Evolutionary conservation across 2,329 filamentous ascomycete species (phyloP).

Genomic region (Tolypocladium paradoxum): DNA sequence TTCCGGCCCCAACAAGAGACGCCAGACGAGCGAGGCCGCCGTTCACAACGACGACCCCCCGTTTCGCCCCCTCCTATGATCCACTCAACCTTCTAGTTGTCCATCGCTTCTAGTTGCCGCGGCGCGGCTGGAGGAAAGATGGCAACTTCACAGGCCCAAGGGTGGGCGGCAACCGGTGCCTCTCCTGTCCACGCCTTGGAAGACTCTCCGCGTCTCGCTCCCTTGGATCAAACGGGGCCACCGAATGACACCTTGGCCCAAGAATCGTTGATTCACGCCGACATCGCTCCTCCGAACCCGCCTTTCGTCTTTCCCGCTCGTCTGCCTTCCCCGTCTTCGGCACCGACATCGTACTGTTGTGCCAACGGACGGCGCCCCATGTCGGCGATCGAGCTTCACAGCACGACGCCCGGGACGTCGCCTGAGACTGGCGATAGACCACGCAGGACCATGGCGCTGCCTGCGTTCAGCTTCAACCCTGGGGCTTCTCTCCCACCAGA

Average conservation of each 20-base stretch:
- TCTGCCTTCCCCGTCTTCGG: conserved; percentile 31
- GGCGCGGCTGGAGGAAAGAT: conserved; percentile 35
- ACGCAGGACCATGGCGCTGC: conserved; percentile 30
- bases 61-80: conserved; percentile 25
- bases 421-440: conserved; percentile 16
- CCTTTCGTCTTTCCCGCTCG: conserved; percentile 52
- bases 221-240: conserved; percentile 7
- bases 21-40: neutral
- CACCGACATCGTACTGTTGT: conserved; percentile 36
- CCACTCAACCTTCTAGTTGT: conserved; percentile 23
- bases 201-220: conserved; percentile 11
- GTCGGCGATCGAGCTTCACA: conserved; percentile 39
- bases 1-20: neutral
- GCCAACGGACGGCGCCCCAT: conserved; percentile 38
- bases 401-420: conserved; percentile 16
- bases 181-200: conserved; percentile 15
- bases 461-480: conserved; percentile 47
- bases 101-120: conserved; percentile 34
- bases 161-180: conserved; percentile 21
- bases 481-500: conserved; percentile 26
- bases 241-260: neutral
- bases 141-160: conserved; percentile 29
- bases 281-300: conserved; percentile 45
- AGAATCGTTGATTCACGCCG: conserved; percentile 5
- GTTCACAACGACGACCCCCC: neutral